Conservation (phyloP, 768 basidiomycete genomes). For the Tephrocybe sp. region DNA sequence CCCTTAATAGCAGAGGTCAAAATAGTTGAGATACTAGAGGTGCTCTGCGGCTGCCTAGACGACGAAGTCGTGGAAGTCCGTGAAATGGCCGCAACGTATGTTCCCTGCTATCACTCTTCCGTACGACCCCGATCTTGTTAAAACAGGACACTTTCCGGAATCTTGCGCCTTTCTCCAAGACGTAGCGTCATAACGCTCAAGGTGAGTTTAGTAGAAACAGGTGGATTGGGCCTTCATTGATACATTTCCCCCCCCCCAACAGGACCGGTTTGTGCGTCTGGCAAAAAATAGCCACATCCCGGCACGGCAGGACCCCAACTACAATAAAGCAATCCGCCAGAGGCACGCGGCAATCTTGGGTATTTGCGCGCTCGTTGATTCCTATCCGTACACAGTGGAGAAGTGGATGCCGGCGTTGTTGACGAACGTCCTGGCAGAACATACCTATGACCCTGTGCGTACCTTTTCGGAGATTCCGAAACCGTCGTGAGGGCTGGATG, state of each 20-base stretch:
- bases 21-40: conserved; percentile 80
- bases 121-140: background rate
- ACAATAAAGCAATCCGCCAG: conserved; percentile 69
- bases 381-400: conserved; percentile 94
- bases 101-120: background rate
- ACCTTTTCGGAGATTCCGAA: conserved; percentile 1
- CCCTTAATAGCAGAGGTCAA: conserved; percentile 76
- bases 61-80: conserved; percentile 89
- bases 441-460: conserved; percentile 80
- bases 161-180: conserved; percentile 77
- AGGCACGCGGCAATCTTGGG: conserved; percentile 92
- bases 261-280: conserved; percentile 81
- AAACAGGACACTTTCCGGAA: conserved; percentile 71
- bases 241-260: conserved; percentile 1
- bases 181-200: conserved; percentile 74
- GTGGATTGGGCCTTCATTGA: too few species aligned
- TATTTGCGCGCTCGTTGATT: conserved; percentile 90
- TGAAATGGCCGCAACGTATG: conserved; percentile 84
- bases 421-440: conserved; percentile 73
- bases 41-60: conserved; percentile 75
- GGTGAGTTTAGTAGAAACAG: too few species aligned
- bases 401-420: conserved; percentile 89
- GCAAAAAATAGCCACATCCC: conserved; percentile 69
- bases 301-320: conserved; percentile 55
- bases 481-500: background rate